Base-by-base conservation (phyloP, 805 yeast species). In the Yarrowia hollandica region DNA sequence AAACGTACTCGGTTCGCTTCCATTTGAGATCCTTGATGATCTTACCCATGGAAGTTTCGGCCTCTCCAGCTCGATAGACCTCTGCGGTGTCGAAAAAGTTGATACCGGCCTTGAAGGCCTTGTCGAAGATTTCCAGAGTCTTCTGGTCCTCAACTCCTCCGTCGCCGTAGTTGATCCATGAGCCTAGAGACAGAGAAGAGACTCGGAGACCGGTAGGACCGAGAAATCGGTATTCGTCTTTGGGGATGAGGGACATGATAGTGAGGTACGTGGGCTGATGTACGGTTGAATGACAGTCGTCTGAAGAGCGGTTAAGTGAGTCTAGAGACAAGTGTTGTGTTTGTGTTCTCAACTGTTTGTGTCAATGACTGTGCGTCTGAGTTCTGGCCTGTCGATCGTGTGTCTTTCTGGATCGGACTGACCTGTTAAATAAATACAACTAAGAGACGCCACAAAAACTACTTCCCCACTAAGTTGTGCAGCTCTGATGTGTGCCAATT, bases 1-100 rank as follows among this genome's bases (percentile, higher is more conserved):
- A 31, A 5, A 69, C 72, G 55, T 63, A 69, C 57, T 69, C 69
- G 12, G 62, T 56, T 23, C 72, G 66, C 28, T 63, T 65, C 72
- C 72, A 69, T 14, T 65, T 69, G 25, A 68, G 64, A 59, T 67
- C 63, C 61, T 67, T 65, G 60, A 69, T 63, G 50, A 67, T 66
- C 22, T 64, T 60, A 22, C 72, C 72, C 61, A 69, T 65, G 10
- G 67, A 66, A 5, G 38, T 52, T 60, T 69, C 72, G 48, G 69
- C 68, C 25, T 63, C 62, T 25, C 72, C 72, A 15, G 60, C 61
- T 8, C 66, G 63, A 50, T 69, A 69, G 16, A 61, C 66, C 60
- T 69, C 72, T n/a, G 71, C 72, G 8, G 72, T 68, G 59, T 69
- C 72, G 41, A 69, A 69, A 59, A 65, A 69, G 63, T 69, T 69